Evolutionary conservation across 768 basidiomycete genomes (phyloP).

Genomic region (Kwoniella botswanensis): DNA sequence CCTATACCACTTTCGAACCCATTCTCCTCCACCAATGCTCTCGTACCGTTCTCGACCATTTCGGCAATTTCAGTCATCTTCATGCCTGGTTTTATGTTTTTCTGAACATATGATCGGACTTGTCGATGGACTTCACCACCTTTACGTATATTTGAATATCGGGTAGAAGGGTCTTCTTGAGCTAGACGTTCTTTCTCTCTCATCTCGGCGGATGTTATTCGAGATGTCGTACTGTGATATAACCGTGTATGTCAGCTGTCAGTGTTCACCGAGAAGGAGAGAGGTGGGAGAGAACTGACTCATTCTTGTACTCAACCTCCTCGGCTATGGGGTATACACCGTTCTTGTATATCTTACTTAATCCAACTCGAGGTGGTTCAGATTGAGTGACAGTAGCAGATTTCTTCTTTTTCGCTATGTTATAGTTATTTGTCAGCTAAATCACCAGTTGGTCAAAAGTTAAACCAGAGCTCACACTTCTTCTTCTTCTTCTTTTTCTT

Average conservation of each 20-base stretch:
- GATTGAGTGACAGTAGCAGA: conserved; percentile 63
- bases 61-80: conserved; percentile 91
- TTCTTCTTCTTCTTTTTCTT: conserved; percentile 96
- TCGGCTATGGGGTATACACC: conserved; percentile 92
- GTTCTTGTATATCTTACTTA: conserved; percentile 84
- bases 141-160: conserved; percentile 85
- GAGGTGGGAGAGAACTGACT: conserved; percentile 65
- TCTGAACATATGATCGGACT: conserved; percentile 80
- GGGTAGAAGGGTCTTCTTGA: conserved; percentile 78
- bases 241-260: too few species aligned
- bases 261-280: neutral
- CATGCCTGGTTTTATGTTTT: conserved; percentile 89
- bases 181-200: conserved; percentile 77
- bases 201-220: conserved; percentile 88
- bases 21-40: conserved; percentile 88
- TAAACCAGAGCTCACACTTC: conserved; percentile 64
- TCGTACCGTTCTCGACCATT: conserved; percentile 86
- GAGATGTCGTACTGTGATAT: conserved; percentile 76
- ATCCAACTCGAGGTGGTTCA: conserved; percentile 87
- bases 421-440: neutral
- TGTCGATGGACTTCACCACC: conserved; percentile 96
- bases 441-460: neutral
- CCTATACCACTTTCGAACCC: conserved; percentile 77
- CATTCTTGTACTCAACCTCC: conserved; percentile 85
- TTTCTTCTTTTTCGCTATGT: conserved; percentile 68